A percentile compares a stretch with the other conserved stretches of the same genome.
Evolutionary conservation across 2,329 filamentous ascomycete genomes (phyloP).

Genomic region (Chaetomiaceae sp.): DNA sequence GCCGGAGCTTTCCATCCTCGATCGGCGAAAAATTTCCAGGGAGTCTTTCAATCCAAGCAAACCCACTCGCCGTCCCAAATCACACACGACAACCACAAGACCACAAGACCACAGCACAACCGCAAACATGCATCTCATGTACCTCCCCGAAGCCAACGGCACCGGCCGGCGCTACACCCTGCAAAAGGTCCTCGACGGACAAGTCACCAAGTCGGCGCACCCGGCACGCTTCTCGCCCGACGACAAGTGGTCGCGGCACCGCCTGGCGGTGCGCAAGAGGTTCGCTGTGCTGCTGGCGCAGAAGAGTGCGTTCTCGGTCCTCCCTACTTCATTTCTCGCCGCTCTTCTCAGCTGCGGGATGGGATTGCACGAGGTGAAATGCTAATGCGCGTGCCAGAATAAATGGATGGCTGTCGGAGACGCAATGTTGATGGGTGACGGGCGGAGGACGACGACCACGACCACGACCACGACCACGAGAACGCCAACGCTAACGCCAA

Average conservation of each 20-base stretch:
- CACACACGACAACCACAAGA: not conserved
- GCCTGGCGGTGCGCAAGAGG: slow-evolving; percentile 90
- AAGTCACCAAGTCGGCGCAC: slow-evolving; percentile 93
- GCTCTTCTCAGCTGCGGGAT: not conserved
- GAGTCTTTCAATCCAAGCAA: not conserved
- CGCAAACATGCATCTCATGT: slow-evolving; percentile 62
- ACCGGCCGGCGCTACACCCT: slow-evolving; percentile 72
- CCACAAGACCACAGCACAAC: not conserved
- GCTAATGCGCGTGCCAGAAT: not conserved
- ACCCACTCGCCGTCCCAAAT: not conserved
- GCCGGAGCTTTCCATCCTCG: not conserved
- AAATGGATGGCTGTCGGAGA: not conserved
- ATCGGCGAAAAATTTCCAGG: slow-evolving; percentile 15
- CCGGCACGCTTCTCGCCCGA: slow-evolving; percentile 95
- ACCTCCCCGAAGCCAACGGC: slow-evolving; percentile 76
- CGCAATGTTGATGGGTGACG: not conserved
- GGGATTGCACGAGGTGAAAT: too few relatives aligned
- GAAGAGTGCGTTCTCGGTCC: slow-evolving; percentile 36
- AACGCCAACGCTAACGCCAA: not conserved
- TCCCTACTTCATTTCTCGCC: not conserved
- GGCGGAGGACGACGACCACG: too few relatives aligned
- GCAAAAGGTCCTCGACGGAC: slow-evolving; percentile 78
- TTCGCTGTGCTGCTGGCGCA: slow-evolving; percentile 81
- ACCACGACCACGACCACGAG: too few relatives aligned
- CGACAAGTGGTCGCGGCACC: slow-evolving; percentile 97